Evolutionary conservation across 2,329 filamentous ascomycete species (phyloP).

Genomic region (Hymenoscyphus fructigenus): DNA sequence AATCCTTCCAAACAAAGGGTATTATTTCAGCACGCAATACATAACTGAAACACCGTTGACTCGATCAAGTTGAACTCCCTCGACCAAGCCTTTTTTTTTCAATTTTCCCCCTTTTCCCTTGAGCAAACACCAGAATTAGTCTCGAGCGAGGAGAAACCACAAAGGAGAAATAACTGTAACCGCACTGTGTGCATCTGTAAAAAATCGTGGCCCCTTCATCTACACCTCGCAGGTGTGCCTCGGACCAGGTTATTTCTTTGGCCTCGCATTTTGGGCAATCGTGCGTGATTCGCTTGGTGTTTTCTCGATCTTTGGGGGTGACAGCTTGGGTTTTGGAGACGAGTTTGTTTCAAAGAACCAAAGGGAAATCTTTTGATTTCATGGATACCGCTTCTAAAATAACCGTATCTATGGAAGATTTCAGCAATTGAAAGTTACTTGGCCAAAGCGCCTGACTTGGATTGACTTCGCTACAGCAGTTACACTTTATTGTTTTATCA

Average conservation of each 20-base stretch:
- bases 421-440: neutral
- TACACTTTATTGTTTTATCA: neutral
- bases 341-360: neutral
- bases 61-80: neutral
- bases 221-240: conserved; percentile 8
- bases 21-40: neutral
- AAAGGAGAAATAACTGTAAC: conserved; percentile 1
- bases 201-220: conserved; percentile 5
- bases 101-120: conserved; percentile 4
- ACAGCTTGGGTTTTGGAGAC: neutral
- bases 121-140: neutral
- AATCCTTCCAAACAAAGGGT: no score
- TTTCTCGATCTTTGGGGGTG: neutral
- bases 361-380: conserved; percentile 4
- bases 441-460: neutral
- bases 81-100: neutral
- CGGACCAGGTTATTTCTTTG: conserved; percentile 6
- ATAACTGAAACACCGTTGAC: neutral
- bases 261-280: conserved; percentile 1
- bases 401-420: neutral
- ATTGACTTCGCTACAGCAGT: neutral
- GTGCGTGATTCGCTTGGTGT: neutral
- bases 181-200: neutral
- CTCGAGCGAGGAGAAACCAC: neutral
- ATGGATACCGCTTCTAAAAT: neutral